A percentile compares a stretch with the other conserved stretches of the same genome.
Evolutionary conservation across 2,329 filamentous ascomycete species (phyloP).

Genomic region (Chaetomium sp.): DNA sequence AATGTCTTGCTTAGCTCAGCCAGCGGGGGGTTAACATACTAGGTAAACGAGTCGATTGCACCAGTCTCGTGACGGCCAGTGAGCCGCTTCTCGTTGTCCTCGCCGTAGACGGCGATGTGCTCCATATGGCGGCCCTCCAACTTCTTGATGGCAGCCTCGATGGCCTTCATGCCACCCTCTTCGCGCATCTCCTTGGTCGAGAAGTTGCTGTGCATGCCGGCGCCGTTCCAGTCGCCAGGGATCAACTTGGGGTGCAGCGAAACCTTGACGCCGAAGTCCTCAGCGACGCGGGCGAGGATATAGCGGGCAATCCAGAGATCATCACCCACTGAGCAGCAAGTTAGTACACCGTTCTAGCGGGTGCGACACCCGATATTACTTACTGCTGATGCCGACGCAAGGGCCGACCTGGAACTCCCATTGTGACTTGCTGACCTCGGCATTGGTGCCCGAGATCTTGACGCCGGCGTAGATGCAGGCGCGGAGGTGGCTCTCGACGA

Average conservation of each 20-base stretch:
- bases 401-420: constrained; percentile 99
- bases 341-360: background rate
- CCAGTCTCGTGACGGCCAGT: constrained; percentile 95
- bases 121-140: constrained; percentile 75
- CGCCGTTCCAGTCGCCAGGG: constrained; percentile 93
- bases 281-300: constrained; percentile 78
- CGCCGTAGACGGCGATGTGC: constrained; percentile 89
- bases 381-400: constrained; percentile 80
- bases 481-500: constrained; percentile 82
- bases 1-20: background rate
- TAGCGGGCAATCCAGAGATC: constrained; percentile 94
- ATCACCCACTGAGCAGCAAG: constrained; percentile 71
- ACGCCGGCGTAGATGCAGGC: constrained; percentile 81
- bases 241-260: constrained; percentile 96
- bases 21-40: constrained; percentile 36
- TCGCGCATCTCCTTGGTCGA: constrained; percentile 85
- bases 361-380: constrained; percentile 40
- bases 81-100: constrained; percentile 92
- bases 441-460: constrained; percentile 97
- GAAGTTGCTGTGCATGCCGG: constrained; percentile 92
- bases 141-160: constrained; percentile 84
- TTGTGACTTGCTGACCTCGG: constrained; percentile 86
- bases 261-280: constrained; percentile 96
- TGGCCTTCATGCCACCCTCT: constrained; percentile 93
- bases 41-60: constrained; percentile 88